Evolutionary conservation across 371 early-diverging fungal genomes (phyloP).

Genomic region (Saksenaea vasiformis): DNA sequence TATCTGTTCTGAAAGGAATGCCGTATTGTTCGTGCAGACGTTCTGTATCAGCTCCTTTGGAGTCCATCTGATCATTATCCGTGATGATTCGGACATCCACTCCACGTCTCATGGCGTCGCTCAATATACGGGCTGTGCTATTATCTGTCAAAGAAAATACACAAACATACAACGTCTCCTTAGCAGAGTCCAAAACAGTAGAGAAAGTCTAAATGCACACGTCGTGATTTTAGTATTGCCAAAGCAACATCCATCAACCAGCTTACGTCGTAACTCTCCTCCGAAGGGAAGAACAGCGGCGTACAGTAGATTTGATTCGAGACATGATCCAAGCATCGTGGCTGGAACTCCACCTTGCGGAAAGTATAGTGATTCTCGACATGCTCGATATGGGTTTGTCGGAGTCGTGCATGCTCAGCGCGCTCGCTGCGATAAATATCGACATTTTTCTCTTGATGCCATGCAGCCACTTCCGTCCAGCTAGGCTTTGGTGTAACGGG

Average conservation of each 20-base stretch:
- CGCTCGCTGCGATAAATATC: slow-evolving; percentile 12
- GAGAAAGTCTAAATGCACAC: slow-evolving; percentile 49
- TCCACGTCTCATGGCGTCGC: slow-evolving; percentile 55
- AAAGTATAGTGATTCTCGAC: slow-evolving; percentile 5
- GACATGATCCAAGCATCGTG: slow-evolving; percentile 9
- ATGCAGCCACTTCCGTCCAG: slow-evolving; percentile 5
- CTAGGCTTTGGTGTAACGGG: slow-evolving; percentile 4
- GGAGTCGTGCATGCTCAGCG: slow-evolving; percentile 14
- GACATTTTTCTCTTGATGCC: slow-evolving; percentile 16
- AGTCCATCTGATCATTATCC: slow-evolving; percentile 64
- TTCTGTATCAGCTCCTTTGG: slow-evolving; percentile 54
- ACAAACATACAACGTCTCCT: slow-evolving; percentile 53
- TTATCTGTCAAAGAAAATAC: slow-evolving; percentile 63
- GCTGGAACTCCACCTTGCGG: slow-evolving; percentile 7
- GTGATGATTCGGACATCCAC: slow-evolving; percentile 59
- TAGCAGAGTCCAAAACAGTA: slow-evolving; percentile 48
- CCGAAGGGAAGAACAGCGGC: slow-evolving; percentile 61
- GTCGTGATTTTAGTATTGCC: slow-evolving; percentile 13
- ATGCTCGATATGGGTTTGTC: slow-evolving; percentile 6
- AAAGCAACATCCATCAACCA: not conserved
- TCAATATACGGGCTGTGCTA: slow-evolving; percentile 51
- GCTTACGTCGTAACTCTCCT: slow-evolving; percentile 36
- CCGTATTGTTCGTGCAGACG: slow-evolving; percentile 44
- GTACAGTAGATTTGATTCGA: slow-evolving; percentile 42
- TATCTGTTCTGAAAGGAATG: slow-evolving; percentile 49